Conservation (phyloP, 805 yeast genomes). For the Suhomyces faveliae region DNA sequence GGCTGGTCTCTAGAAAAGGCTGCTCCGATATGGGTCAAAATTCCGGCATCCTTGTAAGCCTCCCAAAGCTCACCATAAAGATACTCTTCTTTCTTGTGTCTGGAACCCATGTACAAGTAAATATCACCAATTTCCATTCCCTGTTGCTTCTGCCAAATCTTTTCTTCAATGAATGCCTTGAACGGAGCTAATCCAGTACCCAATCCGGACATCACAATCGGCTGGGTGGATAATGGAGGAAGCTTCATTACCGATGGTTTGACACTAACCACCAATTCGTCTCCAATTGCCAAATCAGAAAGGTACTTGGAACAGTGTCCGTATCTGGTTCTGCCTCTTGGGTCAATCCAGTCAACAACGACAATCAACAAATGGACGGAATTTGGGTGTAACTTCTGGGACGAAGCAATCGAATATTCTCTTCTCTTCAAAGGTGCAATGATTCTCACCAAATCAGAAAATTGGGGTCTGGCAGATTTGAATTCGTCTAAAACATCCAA, state of each 20-base stretch:
- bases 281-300: constrained; percentile 74
- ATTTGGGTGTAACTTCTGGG: constrained; percentile 88
- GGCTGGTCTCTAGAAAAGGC: constrained; percentile 98
- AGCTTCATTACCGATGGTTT: constrained; percentile 97
- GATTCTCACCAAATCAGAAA: constrained; percentile 65
- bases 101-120: constrained; percentile 85
- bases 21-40: constrained; percentile 92
- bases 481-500: constrained; percentile 79
- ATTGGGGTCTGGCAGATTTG: constrained; percentile 75
- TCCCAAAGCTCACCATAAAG: constrained; percentile 97
- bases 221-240: constrained; percentile 83
- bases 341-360: constrained; percentile 93
- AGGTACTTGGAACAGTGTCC: constrained; percentile 95
- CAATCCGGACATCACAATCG: constrained; percentile 93
- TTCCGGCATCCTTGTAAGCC: constrained; percentile 88
- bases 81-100: constrained; percentile 94
- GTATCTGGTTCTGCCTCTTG: constrained; percentile 77
- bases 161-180: constrained; percentile 95
- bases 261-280: constrained; percentile 88
- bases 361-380: constrained; percentile 90
- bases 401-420: constrained; percentile 96
- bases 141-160: constrained; percentile 86
- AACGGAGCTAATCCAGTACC: constrained; percentile 98
- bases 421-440: constrained; percentile 91
- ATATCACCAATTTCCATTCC: constrained; percentile 88